phyloP scores from a whole-genome alignment of 1,284 basidiomycete genomes.

The Sporisorium sorghi region DNA sequence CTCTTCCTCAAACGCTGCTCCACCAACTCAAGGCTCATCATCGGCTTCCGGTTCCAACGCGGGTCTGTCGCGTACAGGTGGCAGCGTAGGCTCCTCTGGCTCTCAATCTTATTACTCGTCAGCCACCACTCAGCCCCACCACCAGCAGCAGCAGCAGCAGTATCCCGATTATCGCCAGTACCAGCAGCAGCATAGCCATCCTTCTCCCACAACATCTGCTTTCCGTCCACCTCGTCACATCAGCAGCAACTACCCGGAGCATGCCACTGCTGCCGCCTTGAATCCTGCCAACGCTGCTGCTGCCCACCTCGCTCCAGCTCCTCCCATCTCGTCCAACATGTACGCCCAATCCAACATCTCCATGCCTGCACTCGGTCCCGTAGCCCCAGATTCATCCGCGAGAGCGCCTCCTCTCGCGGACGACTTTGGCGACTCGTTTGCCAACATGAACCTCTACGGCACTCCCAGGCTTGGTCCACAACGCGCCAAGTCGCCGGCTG shows the following conservation, averaged over 20 bases:
- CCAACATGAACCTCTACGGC: conserved; percentile 54
- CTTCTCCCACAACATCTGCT: conserved; percentile 24
- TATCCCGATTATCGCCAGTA: conserved; percentile 19
- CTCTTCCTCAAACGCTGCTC: conserved; percentile 10
- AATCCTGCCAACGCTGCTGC: conserved; percentile 25
- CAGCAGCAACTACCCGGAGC: conserved; percentile 43
- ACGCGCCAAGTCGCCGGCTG: conserved; percentile 32
- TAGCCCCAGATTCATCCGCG: conserved; percentile 13
- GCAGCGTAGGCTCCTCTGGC: conserved; percentile 46
- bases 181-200: conserved; percentile 22
- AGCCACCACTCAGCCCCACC: conserved; percentile 14
- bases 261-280: conserved; percentile 28
- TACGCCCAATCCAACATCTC: conserved; percentile 62
- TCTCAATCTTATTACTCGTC: conserved; percentile 45
- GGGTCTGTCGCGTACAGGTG: conserved; percentile 29
- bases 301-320: conserved; percentile 21
- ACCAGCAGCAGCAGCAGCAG: conserved; percentile 26
- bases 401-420: conserved; percentile 57
- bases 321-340: conserved; percentile 36
- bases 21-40: conserved; percentile 9
- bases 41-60: conserved; percentile 26
- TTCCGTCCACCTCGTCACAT: conserved; percentile 33
- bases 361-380: conserved; percentile 52
- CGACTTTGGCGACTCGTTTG: conserved; percentile 55
- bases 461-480: conserved; percentile 52